These are phyloP conservation scores for Cucurbita maxima DNA, from an alignment of 306 rosid species.

Conservation along the genomic window DNA sequence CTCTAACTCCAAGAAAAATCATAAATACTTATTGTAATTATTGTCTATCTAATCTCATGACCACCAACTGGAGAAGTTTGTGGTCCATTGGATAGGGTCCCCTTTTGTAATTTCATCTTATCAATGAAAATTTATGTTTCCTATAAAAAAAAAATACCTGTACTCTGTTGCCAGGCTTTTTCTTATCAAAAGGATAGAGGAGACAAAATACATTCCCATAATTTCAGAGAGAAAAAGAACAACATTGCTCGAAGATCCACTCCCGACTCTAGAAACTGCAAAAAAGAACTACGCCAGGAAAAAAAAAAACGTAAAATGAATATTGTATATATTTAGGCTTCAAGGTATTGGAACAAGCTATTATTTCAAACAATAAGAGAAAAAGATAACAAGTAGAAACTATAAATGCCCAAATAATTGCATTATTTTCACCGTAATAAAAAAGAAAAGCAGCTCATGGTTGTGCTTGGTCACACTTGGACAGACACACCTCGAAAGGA, in stretches of 20 bases:
- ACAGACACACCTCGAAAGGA: neutral
- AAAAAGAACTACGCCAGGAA: conserved; percentile 68
- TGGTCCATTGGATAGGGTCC: too few relatives aligned
- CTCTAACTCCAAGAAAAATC: neutral
- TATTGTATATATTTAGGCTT: neutral
- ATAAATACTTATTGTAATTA: neutral
- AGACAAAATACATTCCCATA: conserved; percentile 94
- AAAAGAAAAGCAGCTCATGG: neutral
- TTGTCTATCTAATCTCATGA: too few relatives aligned
- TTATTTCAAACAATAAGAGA: neutral
- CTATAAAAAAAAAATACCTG: conserved; percentile 25
- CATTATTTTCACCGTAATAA: neutral
- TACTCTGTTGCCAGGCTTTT: conserved; percentile 95
- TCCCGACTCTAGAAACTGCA: conserved; percentile 94
- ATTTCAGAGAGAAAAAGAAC: conserved; percentile 90
- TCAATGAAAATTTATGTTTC: too few relatives aligned
- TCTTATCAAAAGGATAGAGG: conserved; percentile 92
- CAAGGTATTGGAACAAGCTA: neutral
- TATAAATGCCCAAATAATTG: neutral
- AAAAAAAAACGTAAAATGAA: neutral
- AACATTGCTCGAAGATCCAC: conserved; percentile 98
- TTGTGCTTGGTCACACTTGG: neutral
- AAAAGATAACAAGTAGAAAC: neutral
- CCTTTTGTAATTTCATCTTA: too few relatives aligned
- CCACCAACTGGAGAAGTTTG: too few relatives aligned